Conservation (phyloP, 148 eudicot genomes). For the Simmondsia chinensis region DNA sequence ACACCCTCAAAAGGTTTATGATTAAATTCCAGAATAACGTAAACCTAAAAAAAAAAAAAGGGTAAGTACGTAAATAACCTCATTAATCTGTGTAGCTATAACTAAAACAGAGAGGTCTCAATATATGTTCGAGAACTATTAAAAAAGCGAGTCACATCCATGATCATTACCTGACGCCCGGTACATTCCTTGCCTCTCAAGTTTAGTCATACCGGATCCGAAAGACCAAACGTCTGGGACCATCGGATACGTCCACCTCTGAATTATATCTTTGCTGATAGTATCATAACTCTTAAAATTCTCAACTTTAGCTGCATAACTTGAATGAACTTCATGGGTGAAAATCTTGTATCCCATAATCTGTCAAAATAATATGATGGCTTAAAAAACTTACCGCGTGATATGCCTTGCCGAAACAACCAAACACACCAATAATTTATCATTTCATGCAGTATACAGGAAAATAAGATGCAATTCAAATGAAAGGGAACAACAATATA, state of each 20-base stretch:
- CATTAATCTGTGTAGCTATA: too few relatives aligned
- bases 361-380: constrained; percentile 25
- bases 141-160: constrained; percentile 3
- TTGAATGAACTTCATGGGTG: constrained; percentile 85
- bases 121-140: too few relatives aligned
- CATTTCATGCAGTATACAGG: too few relatives aligned
- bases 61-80: too few relatives aligned
- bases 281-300: constrained; percentile 87
- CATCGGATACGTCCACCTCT: constrained; percentile 91
- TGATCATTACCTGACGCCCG: constrained; percentile 59
- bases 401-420: too few relatives aligned
- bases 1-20: too few relatives aligned
- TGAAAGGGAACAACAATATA: too few relatives aligned
- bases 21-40: too few relatives aligned
- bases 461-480: too few relatives aligned
- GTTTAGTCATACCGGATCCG: constrained; percentile 48
- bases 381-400: not conserved
- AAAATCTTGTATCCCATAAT: constrained; percentile 94
- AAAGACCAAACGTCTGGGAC: constrained; percentile 84
- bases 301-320: constrained; percentile 90
- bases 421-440: too few relatives aligned
- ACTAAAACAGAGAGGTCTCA: too few relatives aligned
- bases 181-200: constrained; percentile 81
- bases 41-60: too few relatives aligned
- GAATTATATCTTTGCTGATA: constrained; percentile 90